Percentiles rank a stretch among this genome's conserved stretches.
phyloP scores from a whole-genome alignment of 148 eudicot species.

The Dianthus caryophyllus region DNA sequence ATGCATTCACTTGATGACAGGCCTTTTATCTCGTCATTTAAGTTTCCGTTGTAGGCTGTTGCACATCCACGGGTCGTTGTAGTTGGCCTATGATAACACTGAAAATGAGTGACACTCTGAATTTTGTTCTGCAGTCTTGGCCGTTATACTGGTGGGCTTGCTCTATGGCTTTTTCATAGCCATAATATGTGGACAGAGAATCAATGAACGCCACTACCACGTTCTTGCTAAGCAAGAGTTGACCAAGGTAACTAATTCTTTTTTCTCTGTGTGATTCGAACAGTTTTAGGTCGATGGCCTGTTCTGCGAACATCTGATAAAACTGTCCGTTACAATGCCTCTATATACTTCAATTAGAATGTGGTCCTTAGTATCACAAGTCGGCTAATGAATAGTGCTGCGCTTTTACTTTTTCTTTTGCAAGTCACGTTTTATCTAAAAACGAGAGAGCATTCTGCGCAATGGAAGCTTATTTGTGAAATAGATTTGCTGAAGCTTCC shows the following conservation, averaged over 20 bases:
- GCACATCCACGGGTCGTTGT: background rate
- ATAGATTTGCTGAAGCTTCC: background rate
- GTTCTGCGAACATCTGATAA: background rate
- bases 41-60: too few species aligned
- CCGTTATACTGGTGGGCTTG: slow-evolving; percentile 88
- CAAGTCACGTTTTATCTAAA: background rate
- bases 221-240: slow-evolving; percentile 98
- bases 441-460: background rate
- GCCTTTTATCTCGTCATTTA: too few species aligned
- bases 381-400: background rate
- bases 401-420: background rate
- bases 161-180: slow-evolving; percentile 99
- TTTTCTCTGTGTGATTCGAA: slow-evolving; percentile 4
- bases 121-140: slow-evolving; percentile 57
- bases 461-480: background rate
- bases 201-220: slow-evolving; percentile 94
- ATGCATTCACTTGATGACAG: too few species aligned
- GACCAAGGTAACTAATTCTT: slow-evolving; percentile 66
- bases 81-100: background rate
- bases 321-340: background rate
- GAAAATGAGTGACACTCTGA: slow-evolving; percentile 1
- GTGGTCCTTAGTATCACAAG: background rate
- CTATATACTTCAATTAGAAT: background rate
- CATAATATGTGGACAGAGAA: slow-evolving; percentile 95
- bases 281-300: background rate